Base-by-base conservation (phyloP, 1,284 basidiomycete genomes). In the Rhodotorula glutinis region DNA sequence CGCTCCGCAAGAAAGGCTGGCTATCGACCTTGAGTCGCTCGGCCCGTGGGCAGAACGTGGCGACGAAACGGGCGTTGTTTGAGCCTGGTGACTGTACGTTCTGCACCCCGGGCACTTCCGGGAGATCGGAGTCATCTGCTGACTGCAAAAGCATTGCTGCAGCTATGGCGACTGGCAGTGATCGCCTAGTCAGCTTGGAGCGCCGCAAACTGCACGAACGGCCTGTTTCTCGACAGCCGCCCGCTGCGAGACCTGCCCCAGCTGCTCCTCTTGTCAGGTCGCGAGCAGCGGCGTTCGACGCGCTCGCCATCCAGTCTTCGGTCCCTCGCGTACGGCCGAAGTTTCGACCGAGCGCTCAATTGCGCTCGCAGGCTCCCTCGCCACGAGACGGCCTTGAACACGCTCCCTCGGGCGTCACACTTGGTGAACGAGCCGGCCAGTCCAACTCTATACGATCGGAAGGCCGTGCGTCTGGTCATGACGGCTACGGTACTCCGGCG, bases 41-140 rank as follows among this genome's bases (percentile, higher is more conserved):
- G 4, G 51, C 57, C 23, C 56, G 54, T 43, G 61, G 63, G 16
- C 62, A 60, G 63, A 65, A 64, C 43, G 64, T 53, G 19, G 63
- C 57, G 43, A 27, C 51, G 13, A 63, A 57, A 44, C 27, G 19
- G 38, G 55, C 59, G 25, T 25, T 61, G 11, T 53, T 63, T 41
- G 68, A 62, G 44, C 21, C n/a, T 10, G n/a, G 16, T 13, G 21
- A 27, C 3, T 25, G 47, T 4, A 60, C 56, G 2, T 44, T 60
- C 19, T 61, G 62, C 44, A 44, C 62, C 27, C 52, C 2, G n/a
- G 21, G 33, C 38, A 0, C 25, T 46, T 16, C 21, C 27, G 3
- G n/a, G 30, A 19, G 33, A 61, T 65, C 40, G n/a, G 62, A 17
- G 14, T 14, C 0, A 11, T 38, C 16, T 14, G 43, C n/a, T 49